Evolutionary conservation across 202 grass and related monocot genomes (phyloP).

Genomic region (Panicum hallii): DNA sequence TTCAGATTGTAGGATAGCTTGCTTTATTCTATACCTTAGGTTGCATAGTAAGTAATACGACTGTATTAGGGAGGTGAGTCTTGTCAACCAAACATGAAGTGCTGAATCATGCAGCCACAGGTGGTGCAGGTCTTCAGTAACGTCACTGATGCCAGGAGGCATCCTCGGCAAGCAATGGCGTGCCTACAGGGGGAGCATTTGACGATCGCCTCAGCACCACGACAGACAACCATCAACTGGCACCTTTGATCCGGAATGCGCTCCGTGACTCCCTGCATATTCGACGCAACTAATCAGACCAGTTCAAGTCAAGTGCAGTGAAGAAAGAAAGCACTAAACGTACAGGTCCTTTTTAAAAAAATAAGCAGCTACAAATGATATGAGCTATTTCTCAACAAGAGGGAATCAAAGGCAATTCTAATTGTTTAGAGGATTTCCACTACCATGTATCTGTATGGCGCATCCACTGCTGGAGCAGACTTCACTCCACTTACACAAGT

Average conservation of each 20-base stretch:
- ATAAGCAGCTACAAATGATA: not conserved
- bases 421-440: not conserved
- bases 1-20: constrained; percentile 47
- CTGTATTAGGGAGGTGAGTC: constrained; percentile 30
- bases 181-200: constrained; percentile 67
- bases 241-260: constrained; percentile 36
- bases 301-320: not conserved
- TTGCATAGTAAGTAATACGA: constrained; percentile 35
- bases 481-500: constrained; percentile 55
- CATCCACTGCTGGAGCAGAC: constrained; percentile 50
- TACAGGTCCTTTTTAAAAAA: not conserved
- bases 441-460: constrained; percentile 48
- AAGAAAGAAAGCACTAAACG: constrained; percentile 12
- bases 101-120: constrained; percentile 57
- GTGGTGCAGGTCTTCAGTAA: constrained; percentile 57
- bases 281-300: constrained; percentile 22
- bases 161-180: constrained; percentile 59
- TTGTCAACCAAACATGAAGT: constrained; percentile 56
- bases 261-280: constrained; percentile 51
- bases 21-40: constrained; percentile 47
- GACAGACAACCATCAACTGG: constrained; percentile 63
- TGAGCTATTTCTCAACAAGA: not conserved
- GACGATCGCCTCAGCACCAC: constrained; percentile 53
- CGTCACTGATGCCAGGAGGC: constrained; percentile 54
- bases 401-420: constrained; percentile 6